Base-by-base conservation (phyloP, 768 basidiomycete species). In the Lactifluus piperatus region DNA sequence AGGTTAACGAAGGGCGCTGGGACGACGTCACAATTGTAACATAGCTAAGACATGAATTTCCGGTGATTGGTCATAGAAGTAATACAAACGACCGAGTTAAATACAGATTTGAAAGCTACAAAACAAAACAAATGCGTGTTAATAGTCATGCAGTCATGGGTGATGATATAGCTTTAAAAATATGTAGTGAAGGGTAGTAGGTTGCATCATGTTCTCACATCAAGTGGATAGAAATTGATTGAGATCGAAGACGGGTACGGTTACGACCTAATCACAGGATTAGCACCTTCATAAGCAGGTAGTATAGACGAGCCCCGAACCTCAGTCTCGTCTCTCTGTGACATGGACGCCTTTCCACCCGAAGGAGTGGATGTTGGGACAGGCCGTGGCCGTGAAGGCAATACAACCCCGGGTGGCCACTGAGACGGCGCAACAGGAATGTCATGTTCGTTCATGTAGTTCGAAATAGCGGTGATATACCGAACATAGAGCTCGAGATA, bases 381-480 rank as follows among this genome's bases (percentile, higher is more conserved):
- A 32, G 55, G 37, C 41, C 55, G 54, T 49, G 48, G 49, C 5
- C 58, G 51, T 50, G 76, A 75, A 22, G 82, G 83, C 4, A 81
- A 66, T 4, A 72, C 62, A 14, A 76, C 73, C n/a, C 81, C 82
- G 18, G 77, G 63, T 3, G 71, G 75, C 64, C 72, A 71, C 32
- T 61, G 66, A 7, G 56, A 64, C 4, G 72, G 73, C 0, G 79
- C 77, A 3, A 78, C 66, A 59, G 76, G 79, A 14, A 78, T 72
- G 9, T 73, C 76, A 46, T 75, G 60, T 45, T 81, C 80, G 62
- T 83, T 75, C 47, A 86, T 73, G 49, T 73, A 72, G 8, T 74
- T 73, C 85, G 85, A 87, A 18, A 87, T 62, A 7, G 74, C 75
- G n/a, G 80, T 73, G 3, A 82, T 86, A 66, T 89, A 81, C 47